Conservation (phyloP, 2,329 filamentous ascomycete genomes). For the Pseudogymnoascus sp. region DNA sequence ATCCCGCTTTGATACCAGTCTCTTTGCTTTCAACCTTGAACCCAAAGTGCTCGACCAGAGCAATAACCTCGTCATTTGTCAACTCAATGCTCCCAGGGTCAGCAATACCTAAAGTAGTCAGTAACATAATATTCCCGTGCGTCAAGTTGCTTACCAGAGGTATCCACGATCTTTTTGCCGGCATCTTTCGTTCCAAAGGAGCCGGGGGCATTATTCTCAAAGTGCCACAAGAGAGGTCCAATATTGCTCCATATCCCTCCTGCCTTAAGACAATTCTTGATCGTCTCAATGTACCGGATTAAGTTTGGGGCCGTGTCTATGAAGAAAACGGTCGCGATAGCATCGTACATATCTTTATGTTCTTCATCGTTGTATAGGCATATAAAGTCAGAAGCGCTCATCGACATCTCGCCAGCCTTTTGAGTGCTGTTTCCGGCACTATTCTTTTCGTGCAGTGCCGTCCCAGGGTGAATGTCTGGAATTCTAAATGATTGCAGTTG, state of each 20-base stretch:
- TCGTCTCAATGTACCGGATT: slow-evolving; percentile 79
- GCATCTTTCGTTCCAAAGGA: slow-evolving; percentile 35
- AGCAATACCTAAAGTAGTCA: slow-evolving; percentile 54
- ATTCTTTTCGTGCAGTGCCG: slow-evolving; percentile 36
- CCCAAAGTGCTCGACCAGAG: slow-evolving; percentile 63
- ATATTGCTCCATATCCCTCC: slow-evolving; percentile 83
- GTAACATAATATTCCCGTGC: neutral
- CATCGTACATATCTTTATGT: slow-evolving; percentile 60
- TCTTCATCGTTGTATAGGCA: slow-evolving; percentile 65
- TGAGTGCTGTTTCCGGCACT: slow-evolving; percentile 18
- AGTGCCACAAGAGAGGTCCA: slow-evolving; percentile 92
- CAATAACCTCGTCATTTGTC: slow-evolving; percentile 77
- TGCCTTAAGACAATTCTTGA: slow-evolving; percentile 64
- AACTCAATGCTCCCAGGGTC: slow-evolving; percentile 89
- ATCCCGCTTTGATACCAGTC: slow-evolving; percentile 59
- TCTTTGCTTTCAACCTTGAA: slow-evolving; percentile 63
- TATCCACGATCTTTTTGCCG: neutral
- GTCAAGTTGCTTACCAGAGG: neutral
- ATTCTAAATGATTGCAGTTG: slow-evolving; percentile 67
- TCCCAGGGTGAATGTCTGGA: slow-evolving; percentile 70
- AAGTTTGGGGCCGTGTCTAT: slow-evolving; percentile 94
- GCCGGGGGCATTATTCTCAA: slow-evolving; percentile 63
- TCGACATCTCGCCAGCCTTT: slow-evolving; percentile 63
- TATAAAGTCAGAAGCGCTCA: slow-evolving; percentile 89
- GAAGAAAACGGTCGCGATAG: slow-evolving; percentile 87